Percentiles rank a stretch among this genome's conserved stretches.
These are phyloP conservation scores for Penicillium turbatum DNA, from an alignment of 495 filamentous ascomycete species.

Conservation along the genomic window DNA sequence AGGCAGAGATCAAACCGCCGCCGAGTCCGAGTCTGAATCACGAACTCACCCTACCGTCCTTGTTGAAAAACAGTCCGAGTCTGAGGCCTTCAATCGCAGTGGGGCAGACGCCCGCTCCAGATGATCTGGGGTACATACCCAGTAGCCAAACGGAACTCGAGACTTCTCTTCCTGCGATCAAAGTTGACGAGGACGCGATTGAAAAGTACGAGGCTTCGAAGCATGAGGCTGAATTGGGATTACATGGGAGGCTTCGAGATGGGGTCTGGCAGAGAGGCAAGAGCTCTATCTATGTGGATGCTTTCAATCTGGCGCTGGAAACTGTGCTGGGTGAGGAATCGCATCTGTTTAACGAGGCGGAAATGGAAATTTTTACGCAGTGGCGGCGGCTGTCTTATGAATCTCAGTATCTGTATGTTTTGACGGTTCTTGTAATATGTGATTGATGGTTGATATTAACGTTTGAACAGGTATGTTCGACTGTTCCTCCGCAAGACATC, in stretches of 20 bases:
- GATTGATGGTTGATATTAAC: neutral
- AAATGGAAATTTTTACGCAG: conserved; percentile 69
- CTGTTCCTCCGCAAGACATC: conserved; percentile 91
- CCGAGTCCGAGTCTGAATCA: conserved; percentile 22
- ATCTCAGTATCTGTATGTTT: conserved; percentile 82
- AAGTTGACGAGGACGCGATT: conserved; percentile 66
- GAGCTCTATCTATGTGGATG: conserved; percentile 95
- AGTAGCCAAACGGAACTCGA: conserved; percentile 66
- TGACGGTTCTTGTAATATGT: neutral
- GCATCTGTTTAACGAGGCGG: conserved; percentile 79
- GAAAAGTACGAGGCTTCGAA: conserved; percentile 69
- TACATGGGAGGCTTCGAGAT: conserved; percentile 49
- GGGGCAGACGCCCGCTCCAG: conserved; percentile 21
- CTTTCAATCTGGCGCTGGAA: conserved; percentile 88
- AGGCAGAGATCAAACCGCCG: conserved; percentile 8
- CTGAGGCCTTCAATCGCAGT: conserved; percentile 14
- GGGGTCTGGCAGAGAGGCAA: conserved; percentile 57
- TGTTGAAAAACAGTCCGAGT: too few relatives aligned
- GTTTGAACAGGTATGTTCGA: conserved; percentile 67
- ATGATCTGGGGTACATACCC: conserved; percentile 34
- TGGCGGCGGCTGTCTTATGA: conserved; percentile 79
- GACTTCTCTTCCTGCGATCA: conserved; percentile 63
- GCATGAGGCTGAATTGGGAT: conserved; percentile 29
- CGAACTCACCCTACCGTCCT: too few relatives aligned
- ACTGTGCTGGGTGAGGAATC: conserved; percentile 87